Base-by-base conservation (phyloP, 2,329 filamentous ascomycete species). In the Trichoderma cornu-damae region DNA sequence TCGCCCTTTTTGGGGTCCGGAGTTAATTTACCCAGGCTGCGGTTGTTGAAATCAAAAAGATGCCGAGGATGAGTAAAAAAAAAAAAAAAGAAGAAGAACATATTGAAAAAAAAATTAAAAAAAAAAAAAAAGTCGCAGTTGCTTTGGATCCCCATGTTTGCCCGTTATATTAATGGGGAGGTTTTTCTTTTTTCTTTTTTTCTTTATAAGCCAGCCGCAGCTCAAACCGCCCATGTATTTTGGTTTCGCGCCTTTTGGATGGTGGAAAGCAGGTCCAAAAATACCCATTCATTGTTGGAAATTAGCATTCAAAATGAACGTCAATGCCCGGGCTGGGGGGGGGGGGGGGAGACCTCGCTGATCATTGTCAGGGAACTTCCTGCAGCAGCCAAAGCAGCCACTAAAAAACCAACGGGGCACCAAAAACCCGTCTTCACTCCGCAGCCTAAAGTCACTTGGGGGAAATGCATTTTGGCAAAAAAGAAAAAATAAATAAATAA, bases 281-380 rank as follows among this genome's bases (percentile, higher is more conserved):
- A 53, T 53, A 53, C 48, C n/a, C n/a, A 42, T 37, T 47, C n/a
- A 47, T 48, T 48, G 24, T 20, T 22, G 20, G 50, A 53, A 53
- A 53, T 53, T 44, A 53, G 18, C 40, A 22, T 20, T 30, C 30
- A 53, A 44, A 26, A 44, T 53, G 38, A 35, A 53, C 14, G 40
- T 53, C 40, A 44, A 53, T 53, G 50, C 50, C 42, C 22, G 11
- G 20, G 30, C 50, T 43, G 49, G 49, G 49, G 37, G 35, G 18
- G 20, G 46, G 32, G 3, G 12, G 22, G 22, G 9, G 22, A 14
- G 8, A 32, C 20, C 30, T 22, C 24, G 38, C 20, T 35, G 28
- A 47, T 48, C 44, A 48, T n/a, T 43, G 26, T 6, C 34, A 32
- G 35, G 35, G 49, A 30, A 28, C 26, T 52, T 35, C 40, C 40